These are phyloP conservation scores for Cercophora samala DNA, from an alignment of 495 filamentous ascomycete species.

Conservation along the genomic window DNA sequence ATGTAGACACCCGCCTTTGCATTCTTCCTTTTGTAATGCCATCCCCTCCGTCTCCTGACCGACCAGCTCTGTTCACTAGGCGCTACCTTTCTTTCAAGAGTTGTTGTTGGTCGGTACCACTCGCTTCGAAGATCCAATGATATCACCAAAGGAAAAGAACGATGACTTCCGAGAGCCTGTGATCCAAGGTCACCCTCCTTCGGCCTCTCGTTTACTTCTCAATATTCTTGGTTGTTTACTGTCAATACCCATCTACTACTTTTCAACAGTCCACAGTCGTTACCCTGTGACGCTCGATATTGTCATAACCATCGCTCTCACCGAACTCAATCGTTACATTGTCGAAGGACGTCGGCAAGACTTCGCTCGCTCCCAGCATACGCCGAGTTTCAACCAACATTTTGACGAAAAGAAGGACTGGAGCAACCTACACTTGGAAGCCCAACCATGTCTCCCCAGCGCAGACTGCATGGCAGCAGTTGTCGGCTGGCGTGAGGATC, in stretches of 20 bases:
- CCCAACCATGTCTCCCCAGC: neutral
- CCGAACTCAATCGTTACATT: conserved; percentile 18
- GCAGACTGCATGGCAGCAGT: conserved; percentile 14
- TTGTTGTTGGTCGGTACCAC: neutral
- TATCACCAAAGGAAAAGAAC: conserved; percentile 2
- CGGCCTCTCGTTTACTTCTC: conserved; percentile 12
- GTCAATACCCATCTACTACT: conserved; percentile 11
- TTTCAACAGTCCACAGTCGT: conserved; percentile 11
- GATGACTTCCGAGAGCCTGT: neutral
- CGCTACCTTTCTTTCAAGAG: neutral
- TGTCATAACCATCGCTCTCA: conserved; percentile 17
- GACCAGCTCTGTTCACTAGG: neutral
- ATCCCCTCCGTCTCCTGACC: neutral
- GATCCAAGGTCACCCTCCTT: neutral
- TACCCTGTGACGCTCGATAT: conserved; percentile 17
- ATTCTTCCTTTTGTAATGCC: neutral
- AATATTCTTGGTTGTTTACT: conserved; percentile 13
- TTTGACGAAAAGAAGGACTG: conserved; percentile 7
- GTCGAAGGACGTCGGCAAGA: conserved; percentile 10
- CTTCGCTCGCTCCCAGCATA: neutral
- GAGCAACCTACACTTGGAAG: neutral
- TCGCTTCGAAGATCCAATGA: neutral
- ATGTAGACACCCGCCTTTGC: neutral
- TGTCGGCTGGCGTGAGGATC: conserved; percentile 18
- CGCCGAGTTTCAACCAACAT: neutral